Percentiles rank a stretch among this genome's conserved stretches.
phyloP scores from a whole-genome alignment of 2,329 filamentous ascomycete genomes.

The Paecilomyces niveus region DNA sequence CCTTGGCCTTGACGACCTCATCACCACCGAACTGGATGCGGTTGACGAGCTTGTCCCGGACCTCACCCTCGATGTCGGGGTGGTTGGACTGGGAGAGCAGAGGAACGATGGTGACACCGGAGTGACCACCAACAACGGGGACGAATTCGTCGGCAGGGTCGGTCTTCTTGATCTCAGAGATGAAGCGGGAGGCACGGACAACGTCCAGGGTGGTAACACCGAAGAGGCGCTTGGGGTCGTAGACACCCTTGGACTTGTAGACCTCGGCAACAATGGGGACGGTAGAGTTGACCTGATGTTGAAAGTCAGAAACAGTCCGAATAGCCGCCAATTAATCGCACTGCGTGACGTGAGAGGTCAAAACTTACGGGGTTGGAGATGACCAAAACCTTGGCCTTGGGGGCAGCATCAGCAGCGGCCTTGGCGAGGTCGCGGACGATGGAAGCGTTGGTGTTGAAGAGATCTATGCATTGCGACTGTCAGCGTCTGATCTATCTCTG shows the following conservation, averaged over 20 bases:
- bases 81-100: conserved; percentile 92
- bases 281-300: conserved; percentile 81
- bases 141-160: conserved; percentile 91
- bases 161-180: conserved; percentile 84
- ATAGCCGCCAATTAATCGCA: background rate
- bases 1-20: conserved; percentile 98
- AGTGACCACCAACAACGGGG: conserved; percentile 94
- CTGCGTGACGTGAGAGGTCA: background rate
- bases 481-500: background rate
- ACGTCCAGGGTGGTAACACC: conserved; percentile 99
- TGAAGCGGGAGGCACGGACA: conserved; percentile 95
- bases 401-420: conserved; percentile 79
- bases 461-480: conserved; percentile 48
- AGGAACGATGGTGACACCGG: conserved; percentile 94
- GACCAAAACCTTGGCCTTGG: conserved; percentile 91
- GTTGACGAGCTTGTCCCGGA: conserved; percentile 70
- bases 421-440: conserved; percentile 98
- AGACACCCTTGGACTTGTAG: conserved; percentile 91
- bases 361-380: conserved; percentile 83
- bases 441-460: conserved; percentile 99
- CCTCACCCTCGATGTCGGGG: conserved; percentile 71
- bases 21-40: conserved; percentile 99
- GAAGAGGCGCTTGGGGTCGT: conserved; percentile 98
- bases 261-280: conserved; percentile 96
- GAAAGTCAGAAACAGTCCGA: background rate